Evolutionary conservation across 768 basidiomycete genomes (phyloP).

Genomic region (Cantharellus cinnabarinus): DNA sequence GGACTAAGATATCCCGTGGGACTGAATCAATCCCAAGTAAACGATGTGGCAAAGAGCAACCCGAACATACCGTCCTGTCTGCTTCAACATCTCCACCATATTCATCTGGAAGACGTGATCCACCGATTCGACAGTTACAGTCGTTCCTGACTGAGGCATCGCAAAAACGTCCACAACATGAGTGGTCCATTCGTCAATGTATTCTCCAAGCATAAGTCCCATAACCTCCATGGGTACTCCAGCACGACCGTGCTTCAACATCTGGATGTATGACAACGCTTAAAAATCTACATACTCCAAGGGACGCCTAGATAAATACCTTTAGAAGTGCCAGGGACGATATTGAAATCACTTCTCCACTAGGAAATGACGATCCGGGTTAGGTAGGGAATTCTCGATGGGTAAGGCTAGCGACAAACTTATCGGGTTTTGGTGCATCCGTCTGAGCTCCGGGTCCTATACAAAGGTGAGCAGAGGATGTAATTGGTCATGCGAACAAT

Average conservation of each 20-base stretch:
- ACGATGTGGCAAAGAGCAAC: neutral
- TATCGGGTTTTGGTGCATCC: neutral
- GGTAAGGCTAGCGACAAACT: neutral
- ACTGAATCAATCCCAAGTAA: neutral
- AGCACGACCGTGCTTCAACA: conserved; percentile 97
- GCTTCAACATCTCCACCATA: conserved; percentile 98
- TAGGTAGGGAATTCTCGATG: neutral
- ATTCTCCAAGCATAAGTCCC: conserved; percentile 94
- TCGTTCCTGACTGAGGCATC: conserved; percentile 97
- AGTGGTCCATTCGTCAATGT: conserved; percentile 86
- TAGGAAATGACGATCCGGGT: conserved; percentile 13
- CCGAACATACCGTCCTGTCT: conserved; percentile 69
- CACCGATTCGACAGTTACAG: conserved; percentile 91
- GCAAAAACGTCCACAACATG: conserved; percentile 95
- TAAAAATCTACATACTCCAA: neutral
- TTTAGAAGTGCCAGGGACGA: conserved; percentile 93
- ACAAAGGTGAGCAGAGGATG: neutral
- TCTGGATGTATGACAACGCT: conserved; percentile 28
- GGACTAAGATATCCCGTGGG: conserved; percentile 29
- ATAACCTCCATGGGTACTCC: conserved; percentile 99
- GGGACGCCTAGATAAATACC: conserved; percentile 22
- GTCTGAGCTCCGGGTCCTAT: neutral
- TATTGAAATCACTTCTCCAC: conserved; percentile 91
- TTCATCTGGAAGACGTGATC: conserved; percentile 97
- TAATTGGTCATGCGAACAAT: neutral